Evolutionary conservation across 2,329 filamentous ascomycete species (phyloP).

Genomic region (Tolypocladium nubicola): DNA sequence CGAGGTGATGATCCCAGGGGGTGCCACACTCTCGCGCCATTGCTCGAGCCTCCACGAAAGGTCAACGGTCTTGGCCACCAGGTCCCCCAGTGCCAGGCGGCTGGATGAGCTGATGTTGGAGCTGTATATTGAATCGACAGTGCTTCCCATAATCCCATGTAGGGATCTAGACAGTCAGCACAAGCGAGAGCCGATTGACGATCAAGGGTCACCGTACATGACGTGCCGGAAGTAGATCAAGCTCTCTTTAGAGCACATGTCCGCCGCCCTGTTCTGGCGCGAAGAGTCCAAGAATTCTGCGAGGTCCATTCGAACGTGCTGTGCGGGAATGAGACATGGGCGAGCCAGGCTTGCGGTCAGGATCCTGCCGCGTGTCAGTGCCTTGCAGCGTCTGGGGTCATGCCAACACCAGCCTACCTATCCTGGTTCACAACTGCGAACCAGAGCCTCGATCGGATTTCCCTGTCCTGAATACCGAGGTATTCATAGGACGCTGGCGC

Average conservation of each 20-base stretch:
- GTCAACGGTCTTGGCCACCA: slow-evolving; percentile 8
- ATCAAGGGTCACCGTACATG: slow-evolving; percentile 3
- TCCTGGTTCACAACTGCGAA: slow-evolving; percentile 20
- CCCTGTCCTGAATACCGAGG: slow-evolving; percentile 11
- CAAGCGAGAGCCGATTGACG: neutral
- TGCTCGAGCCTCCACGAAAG: slow-evolving; percentile 8
- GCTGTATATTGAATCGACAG: slow-evolving; percentile 9
- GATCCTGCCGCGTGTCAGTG: slow-evolving; percentile 4
- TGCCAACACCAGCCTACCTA: slow-evolving; percentile 5
- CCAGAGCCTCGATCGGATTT: slow-evolving; percentile 17
- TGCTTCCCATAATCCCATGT: slow-evolving; percentile 9
- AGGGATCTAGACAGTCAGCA: slow-evolving; percentile 5
- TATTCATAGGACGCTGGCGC: slow-evolving; percentile 15
- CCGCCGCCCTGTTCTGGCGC: neutral
- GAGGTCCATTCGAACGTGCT: slow-evolving; percentile 5
- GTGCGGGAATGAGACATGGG: slow-evolving; percentile 8
- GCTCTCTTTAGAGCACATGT: slow-evolving; percentile 3
- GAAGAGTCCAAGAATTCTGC: neutral
- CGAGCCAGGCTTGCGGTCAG: slow-evolving; percentile 11
- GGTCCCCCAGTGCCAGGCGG: slow-evolving; percentile 3
- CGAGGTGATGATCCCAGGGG: slow-evolving; percentile 3
- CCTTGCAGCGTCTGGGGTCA: too few species aligned
- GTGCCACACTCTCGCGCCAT: slow-evolving; percentile 5
- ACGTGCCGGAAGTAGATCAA: slow-evolving; percentile 9
- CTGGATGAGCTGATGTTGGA: slow-evolving; percentile 9